Percentiles rank a stretch among this genome's conserved stretches.
These are phyloP conservation scores for Lentinula aciculospora DNA, from an alignment of 768 basidiomycete species.

Conservation along the genomic window DNA sequence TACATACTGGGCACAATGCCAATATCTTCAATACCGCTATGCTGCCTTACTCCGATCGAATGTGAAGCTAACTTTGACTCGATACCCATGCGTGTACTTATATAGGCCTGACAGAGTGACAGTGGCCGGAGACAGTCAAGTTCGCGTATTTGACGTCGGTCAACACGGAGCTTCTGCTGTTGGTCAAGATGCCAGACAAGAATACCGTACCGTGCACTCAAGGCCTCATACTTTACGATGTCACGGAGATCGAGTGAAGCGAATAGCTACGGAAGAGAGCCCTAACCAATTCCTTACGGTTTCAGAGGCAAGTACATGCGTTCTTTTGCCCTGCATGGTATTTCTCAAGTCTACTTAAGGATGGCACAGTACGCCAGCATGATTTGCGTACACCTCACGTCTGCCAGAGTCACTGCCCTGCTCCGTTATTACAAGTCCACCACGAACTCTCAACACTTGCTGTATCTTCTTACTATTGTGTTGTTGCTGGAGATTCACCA, in stretches of 20 bases:
- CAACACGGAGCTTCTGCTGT: slow-evolving; percentile 30
- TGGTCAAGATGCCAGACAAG: slow-evolving; percentile 31
- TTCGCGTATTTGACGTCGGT: slow-evolving; percentile 73
- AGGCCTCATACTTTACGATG: slow-evolving; percentile 58
- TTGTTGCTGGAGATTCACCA: slow-evolving; percentile 77
- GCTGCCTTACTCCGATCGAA: slow-evolving; percentile 72
- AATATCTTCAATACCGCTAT: slow-evolving; percentile 87
- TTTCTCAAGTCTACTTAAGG: slow-evolving; percentile 34
- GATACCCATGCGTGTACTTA: not conserved
- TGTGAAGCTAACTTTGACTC: slow-evolving; percentile 37
- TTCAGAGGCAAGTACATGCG: slow-evolving; percentile 51
- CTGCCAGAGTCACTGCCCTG: slow-evolving; percentile 62
- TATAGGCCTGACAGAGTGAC: slow-evolving; percentile 42
- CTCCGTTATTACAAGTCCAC: slow-evolving; percentile 61
- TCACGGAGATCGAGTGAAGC: slow-evolving; percentile 62
- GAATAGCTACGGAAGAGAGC: slow-evolving; percentile 74
- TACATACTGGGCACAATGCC: slow-evolving; percentile 71
- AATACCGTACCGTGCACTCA: slow-evolving; percentile 40
- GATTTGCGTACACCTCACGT: slow-evolving; percentile 68
- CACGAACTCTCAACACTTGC: slow-evolving; percentile 69
- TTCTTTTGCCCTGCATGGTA: slow-evolving; percentile 10
- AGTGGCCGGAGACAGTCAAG: slow-evolving; percentile 69
- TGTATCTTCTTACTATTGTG: slow-evolving; percentile 48
- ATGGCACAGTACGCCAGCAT: slow-evolving; percentile 85
- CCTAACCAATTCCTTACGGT: slow-evolving; percentile 73